Evolutionary conservation across 257 asterid species (phyloP).

Genomic region (Solanum stenotomum): DNA sequence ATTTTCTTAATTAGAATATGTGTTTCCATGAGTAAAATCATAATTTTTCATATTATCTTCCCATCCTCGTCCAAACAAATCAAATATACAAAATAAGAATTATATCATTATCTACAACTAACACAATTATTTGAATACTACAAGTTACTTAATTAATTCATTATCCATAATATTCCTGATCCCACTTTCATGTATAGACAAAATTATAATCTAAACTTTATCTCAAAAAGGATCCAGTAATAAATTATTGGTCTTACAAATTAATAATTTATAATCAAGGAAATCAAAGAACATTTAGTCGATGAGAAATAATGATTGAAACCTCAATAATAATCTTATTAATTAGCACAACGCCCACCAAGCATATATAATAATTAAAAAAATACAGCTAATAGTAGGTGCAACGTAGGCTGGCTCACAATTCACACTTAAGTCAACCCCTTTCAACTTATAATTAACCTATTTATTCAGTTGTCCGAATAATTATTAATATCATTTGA

Average conservation of each 20-base stretch:
- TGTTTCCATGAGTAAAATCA: background rate
- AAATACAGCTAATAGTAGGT: background rate
- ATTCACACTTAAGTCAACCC: background rate
- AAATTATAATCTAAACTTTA: background rate
- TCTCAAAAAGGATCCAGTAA: background rate
- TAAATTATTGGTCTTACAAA: background rate
- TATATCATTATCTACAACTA: background rate
- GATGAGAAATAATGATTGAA: background rate
- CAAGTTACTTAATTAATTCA: background rate
- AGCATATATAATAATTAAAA: background rate
- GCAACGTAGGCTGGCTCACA: background rate
- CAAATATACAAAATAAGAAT: background rate
- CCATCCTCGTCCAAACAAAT: background rate
- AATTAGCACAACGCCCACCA: background rate
- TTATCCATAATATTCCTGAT: background rate
- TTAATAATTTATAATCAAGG: background rate
- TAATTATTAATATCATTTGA: background rate
- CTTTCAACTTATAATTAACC: background rate
- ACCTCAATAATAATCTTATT: background rate
- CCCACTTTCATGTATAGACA: background rate
- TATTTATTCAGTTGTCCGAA: background rate
- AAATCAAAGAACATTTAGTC: background rate
- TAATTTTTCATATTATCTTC: background rate
- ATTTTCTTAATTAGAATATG: background rate
- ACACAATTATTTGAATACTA: background rate